Evolutionary conservation across 2,329 filamentous ascomycete species (phyloP).

Genomic region (Alternaria triticina): DNA sequence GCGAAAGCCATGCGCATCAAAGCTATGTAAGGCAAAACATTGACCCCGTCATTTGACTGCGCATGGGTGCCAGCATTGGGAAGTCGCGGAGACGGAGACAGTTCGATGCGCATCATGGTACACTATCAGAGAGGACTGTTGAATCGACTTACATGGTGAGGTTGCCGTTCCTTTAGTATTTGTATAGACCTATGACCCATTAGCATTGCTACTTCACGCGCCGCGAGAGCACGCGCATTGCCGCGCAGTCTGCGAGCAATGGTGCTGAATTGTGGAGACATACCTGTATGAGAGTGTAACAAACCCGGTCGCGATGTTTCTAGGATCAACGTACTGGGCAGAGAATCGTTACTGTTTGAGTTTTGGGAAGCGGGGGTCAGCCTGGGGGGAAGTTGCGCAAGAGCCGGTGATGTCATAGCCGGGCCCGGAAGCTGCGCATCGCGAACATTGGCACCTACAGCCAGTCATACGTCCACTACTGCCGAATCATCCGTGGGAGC

Average conservation of each 20-base stretch:
- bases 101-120: neutral
- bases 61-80: neutral
- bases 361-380: slow-evolving; percentile 21
- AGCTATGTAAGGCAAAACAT: neutral
- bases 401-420: slow-evolving; percentile 30
- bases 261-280: neutral
- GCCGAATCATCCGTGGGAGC: neutral
- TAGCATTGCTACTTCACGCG: slow-evolving; percentile 22
- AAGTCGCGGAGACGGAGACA: neutral
- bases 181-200: slow-evolving; percentile 26
- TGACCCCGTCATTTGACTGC: neutral
- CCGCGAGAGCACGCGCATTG: slow-evolving; percentile 18
- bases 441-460: neutral
- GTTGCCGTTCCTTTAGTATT: slow-evolving; percentile 8
- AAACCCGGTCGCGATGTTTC: neutral
- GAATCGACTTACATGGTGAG: slow-evolving; percentile 40
- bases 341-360: slow-evolving; percentile 24
- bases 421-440: slow-evolving; percentile 21
- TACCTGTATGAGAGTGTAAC: slow-evolving; percentile 14
- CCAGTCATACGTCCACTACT: slow-evolving; percentile 1
- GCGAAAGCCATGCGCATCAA: neutral
- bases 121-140: slow-evolving; percentile 25
- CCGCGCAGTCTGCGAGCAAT: neutral
- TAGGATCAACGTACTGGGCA: slow-evolving; percentile 18
- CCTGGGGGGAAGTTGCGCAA: slow-evolving; percentile 18